Conservation (phyloP, 352 stramenopile genomes). For the Pythium phragmiticola region DNA sequence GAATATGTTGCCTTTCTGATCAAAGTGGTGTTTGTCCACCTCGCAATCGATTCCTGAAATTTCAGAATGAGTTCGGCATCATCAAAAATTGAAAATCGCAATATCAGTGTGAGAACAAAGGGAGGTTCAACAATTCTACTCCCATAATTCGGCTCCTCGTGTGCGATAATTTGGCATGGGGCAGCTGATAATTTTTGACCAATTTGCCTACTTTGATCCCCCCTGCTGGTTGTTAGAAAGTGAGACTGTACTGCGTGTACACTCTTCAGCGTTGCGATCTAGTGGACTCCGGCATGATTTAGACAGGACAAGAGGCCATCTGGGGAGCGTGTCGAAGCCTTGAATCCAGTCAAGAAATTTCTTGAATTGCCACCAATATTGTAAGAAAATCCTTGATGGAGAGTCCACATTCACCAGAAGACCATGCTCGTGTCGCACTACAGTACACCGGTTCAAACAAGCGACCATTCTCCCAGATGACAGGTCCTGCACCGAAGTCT, state of each 20-base stretch:
- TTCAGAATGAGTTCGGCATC: too few species aligned
- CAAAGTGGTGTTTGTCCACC: too few species aligned
- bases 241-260: not conserved
- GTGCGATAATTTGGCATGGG: too few species aligned
- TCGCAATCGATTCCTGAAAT: too few species aligned
- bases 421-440: conserved; percentile 3
- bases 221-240: too few species aligned
- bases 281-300: conserved; percentile 8
- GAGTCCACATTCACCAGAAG: not conserved
- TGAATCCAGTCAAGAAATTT: conserved; percentile 25
- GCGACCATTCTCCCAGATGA: not conserved
- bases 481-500: not conserved
- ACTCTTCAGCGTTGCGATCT: not conserved
- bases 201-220: too few species aligned
- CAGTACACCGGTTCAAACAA: not conserved
- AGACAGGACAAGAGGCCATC: conserved; percentile 25
- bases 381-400: conserved; percentile 9
- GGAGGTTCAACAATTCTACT: too few species aligned
- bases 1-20: too few species aligned
- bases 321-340: conserved; percentile 7
- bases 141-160: too few species aligned
- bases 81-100: too few species aligned
- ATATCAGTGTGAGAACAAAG: too few species aligned
- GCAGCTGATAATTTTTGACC: too few species aligned
- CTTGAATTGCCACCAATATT: conserved; percentile 17